Evolutionary conservation across 2,329 filamentous ascomycete species (phyloP), one percentile per base, ranked within the genome.

Genomic region (Talaromyces funiculosus): DNA sequence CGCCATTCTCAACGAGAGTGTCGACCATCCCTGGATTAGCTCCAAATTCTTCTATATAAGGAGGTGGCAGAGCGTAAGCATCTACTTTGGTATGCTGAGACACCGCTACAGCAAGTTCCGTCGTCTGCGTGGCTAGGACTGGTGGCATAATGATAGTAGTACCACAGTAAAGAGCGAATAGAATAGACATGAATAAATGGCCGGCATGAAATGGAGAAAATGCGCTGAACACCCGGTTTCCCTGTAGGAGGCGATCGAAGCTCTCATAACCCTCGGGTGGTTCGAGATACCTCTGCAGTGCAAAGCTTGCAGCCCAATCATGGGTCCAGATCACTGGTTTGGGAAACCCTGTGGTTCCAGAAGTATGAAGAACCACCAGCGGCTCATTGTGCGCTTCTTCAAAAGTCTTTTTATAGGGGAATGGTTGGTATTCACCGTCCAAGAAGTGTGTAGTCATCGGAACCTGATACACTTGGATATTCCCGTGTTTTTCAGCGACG

Each of bases 121-220:
- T 55, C 6, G 49, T 59, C 4, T 37, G 51, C 4, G 33, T 26
- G n/a, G 56, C 62, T 12, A 35, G 31, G 1, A 64, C 43, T 12
- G 60, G 47, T 37, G 63, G 63, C 53, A 57, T 60, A 18, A 66
- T 61, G 14, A 56, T 42, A 3, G 35, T 59, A 9, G 54, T 65
- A 8, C 42, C 59, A 7, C 56, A 26, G 53, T 53, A 54, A 20
- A 55, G 51, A 7, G 63, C 61, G 12, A 63, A 51, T 9, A 60
- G n/a, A 12, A 65, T 26, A 18, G 40, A n/a, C 24, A 22, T 26
- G 20, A 59, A 57, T 24, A 57, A 16, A 37, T 51, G 59, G 43
- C 58, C 35, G 29, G 62, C 63, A 62, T 66, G 62, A 24, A 62
- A 66, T 3, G 40, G 58, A 24, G 64, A 62, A 45, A 65, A 38